Evolutionary conservation across 495 filamentous ascomycete species (phyloP).

Genomic region (Hypoxylon rickii): DNA sequence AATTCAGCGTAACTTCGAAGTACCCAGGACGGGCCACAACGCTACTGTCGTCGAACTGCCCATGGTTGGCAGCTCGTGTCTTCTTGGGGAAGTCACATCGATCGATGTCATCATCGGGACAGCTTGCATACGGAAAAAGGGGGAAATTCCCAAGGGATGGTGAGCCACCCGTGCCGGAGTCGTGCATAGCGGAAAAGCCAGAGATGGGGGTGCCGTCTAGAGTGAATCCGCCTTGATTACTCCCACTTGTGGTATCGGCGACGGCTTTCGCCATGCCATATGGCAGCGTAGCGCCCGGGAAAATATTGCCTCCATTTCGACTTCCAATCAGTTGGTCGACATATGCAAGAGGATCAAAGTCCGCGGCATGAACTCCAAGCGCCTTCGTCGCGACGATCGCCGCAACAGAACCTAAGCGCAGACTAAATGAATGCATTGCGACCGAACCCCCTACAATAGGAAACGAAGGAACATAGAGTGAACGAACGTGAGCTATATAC

Average conservation of each 20-base stretch:
- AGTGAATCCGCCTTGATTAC: conserved; percentile 75
- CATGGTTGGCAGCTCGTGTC: conserved; percentile 34
- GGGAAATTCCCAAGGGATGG: conserved; percentile 77
- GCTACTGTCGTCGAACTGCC: conserved; percentile 51
- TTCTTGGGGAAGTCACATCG: conserved; percentile 65
- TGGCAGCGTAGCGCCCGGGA: conserved; percentile 73
- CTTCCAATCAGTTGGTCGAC: conserved; percentile 64
- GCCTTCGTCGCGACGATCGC: conserved; percentile 18
- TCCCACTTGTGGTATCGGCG: conserved; percentile 66
- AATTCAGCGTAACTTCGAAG: conserved; percentile 64
- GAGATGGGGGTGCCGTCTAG: conserved; percentile 63
- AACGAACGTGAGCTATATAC: conserved; percentile 23
- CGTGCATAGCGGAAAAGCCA: conserved; percentile 72
- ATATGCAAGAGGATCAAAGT: conserved; percentile 46
- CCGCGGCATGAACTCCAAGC: conserved; percentile 22
- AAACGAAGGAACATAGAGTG: conserved; percentile 5
- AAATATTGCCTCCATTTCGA: conserved; percentile 71
- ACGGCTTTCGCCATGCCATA: conserved; percentile 82
- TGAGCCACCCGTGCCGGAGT: conserved; percentile 71
- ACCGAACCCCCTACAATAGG: conserved; percentile 8
- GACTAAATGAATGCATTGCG: conserved; percentile 28
- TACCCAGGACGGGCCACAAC: conserved; percentile 68
- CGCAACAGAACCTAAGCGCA: conserved; percentile 17
- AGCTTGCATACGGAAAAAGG: conserved; percentile 69
- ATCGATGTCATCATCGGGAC: conserved; percentile 66